Percentiles rank a stretch among this genome's conserved stretches.
Evolutionary conservation across 2,329 filamentous ascomycete species (phyloP).

Genomic region (Pleurostoma richardsiae): DNA sequence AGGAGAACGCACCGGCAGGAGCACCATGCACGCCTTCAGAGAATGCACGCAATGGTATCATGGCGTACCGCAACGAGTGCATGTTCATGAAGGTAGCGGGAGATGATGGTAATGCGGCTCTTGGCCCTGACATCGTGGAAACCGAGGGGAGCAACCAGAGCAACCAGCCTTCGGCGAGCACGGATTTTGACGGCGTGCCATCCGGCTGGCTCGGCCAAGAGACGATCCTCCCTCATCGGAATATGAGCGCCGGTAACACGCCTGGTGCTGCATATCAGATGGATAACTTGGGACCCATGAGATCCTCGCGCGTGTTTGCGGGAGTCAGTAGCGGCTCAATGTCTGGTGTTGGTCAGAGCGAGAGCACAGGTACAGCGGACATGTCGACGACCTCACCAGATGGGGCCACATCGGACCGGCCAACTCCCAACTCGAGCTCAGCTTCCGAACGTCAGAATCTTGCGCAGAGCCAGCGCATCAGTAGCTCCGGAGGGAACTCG

Average conservation of each 20-base stretch:
- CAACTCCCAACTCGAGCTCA: conserved; percentile 52
- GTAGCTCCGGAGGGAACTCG: conserved; percentile 33
- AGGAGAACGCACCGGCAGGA: conserved; percentile 10
- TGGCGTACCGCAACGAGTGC: conserved; percentile 39
- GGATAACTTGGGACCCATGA: conserved; percentile 9
- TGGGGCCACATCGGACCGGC: conserved; percentile 44
- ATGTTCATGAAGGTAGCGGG: conserved; percentile 33
- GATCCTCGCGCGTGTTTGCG: conserved; percentile 1
- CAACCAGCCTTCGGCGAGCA: conserved; percentile 1
- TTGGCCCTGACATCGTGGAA: conserved; percentile 32
- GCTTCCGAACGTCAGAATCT: conserved; percentile 33
- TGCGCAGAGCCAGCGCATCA: conserved; percentile 11
- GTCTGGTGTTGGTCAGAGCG: conserved; percentile 32
- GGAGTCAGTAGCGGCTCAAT: conserved; percentile 1
- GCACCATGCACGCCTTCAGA: conserved; percentile 9
- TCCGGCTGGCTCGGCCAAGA: conserved; percentile 32
- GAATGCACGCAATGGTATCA: conserved; percentile 28
- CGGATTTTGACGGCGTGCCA: conserved; percentile 8
- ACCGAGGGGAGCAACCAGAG: conserved; percentile 12
- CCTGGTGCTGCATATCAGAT: conserved; percentile 6
- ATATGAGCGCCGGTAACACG: conserved; percentile 14
- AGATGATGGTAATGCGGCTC: conserved; percentile 33
- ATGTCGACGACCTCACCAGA: conserved; percentile 41
- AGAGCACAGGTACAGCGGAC: conserved; percentile 39
- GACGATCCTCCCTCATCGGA: conserved; percentile 26